A percentile compares a stretch with the other conserved stretches of the same genome.
These are phyloP conservation scores for Phycomyces blakesleeanus DNA, from an alignment of 192 early-diverging fungal species.

Conservation along the genomic window DNA sequence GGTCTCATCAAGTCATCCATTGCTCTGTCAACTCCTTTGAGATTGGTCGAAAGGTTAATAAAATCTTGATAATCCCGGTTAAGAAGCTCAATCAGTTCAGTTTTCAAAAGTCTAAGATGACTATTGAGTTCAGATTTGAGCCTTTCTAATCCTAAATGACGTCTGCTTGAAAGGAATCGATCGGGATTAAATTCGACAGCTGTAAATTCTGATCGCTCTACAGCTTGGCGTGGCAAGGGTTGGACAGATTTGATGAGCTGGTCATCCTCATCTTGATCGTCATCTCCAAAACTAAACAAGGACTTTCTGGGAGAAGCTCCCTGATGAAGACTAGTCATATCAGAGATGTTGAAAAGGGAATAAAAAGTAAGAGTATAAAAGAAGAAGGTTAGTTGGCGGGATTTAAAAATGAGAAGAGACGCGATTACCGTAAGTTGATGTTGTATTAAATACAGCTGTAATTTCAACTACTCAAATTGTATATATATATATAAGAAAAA, in stretches of 20 bases:
- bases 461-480: too few relatives aligned
- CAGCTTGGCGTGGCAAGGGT: slow-evolving; percentile 26
- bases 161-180: slow-evolving; percentile 57
- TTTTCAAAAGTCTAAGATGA: slow-evolving; percentile 60
- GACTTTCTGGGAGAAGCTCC: not conserved
- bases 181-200: slow-evolving; percentile 52
- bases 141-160: slow-evolving; percentile 63
- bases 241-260: slow-evolving; percentile 10
- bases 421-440: too few relatives aligned
- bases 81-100: slow-evolving; percentile 73
- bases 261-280: slow-evolving; percentile 28
- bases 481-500: too few relatives aligned
- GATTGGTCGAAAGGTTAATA: slow-evolving; percentile 73
- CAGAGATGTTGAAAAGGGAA: too few relatives aligned
- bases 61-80: slow-evolving; percentile 80
- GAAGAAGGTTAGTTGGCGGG: too few relatives aligned
- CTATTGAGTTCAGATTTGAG: slow-evolving; percentile 58
- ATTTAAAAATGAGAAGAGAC: too few relatives aligned
- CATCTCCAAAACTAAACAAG: slow-evolving; percentile 21
- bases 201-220: slow-evolving; percentile 28
- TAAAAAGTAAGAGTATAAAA: too few relatives aligned
- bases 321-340: too few relatives aligned
- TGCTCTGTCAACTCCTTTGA: slow-evolving; percentile 68
- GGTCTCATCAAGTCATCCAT: slow-evolving; percentile 58
- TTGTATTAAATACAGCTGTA: too few relatives aligned